Base-by-base conservation (phyloP, 2,329 filamentous ascomycete genomes). In the Myotisia sp. region DNA sequence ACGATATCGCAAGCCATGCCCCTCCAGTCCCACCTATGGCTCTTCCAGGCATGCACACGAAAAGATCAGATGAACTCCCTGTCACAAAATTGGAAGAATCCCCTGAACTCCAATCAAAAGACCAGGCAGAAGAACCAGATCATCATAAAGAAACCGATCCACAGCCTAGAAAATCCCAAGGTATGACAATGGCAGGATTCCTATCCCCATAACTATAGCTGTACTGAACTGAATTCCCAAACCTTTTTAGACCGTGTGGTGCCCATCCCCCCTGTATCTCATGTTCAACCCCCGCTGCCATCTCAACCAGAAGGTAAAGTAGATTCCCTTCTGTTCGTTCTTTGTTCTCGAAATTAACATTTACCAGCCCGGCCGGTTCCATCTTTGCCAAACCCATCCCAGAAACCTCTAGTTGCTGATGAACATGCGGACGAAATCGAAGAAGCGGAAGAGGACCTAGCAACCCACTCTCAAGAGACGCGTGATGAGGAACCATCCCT, bases 351-450 rank as follows among this genome's bases (percentile, higher is more conserved):
- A 16, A 16, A 23, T 16, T 32, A 32, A 32, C 20, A 10, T 23
- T n/a, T 16, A 21, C 5, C 47, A 84, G 79, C 71, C 47, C 79
- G 77, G 31, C 73, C 77, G 29, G 63, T 67, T 2, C 71, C 71
- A 31, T 63, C 64, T 21, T 63, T 63, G 26, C 64, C 70, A 33
- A 60, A 70, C 26, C 76, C 75, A 29, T 83, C 76, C 38, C 70
- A 79, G 40, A 85, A 84, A 19, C 92, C 84, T 1, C 82, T 80
- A 52, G 90, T 86, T 27, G 86, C 92, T 47, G 86, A 94, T 53
- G 87, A 94, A 54, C 62, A 85, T 47, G 84, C 79, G 6, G 58
- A 26, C 16, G 28, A 28, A 12, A 26, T 31, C 20, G 35, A 33
- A 7, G 29, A 22, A 13, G 20, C n/a, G n/a, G n/a, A n/a, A n/a